Evolutionary conservation across 176 grass and related monocot species (phyloP).

Genomic region (Phyllostachys edulis): DNA sequence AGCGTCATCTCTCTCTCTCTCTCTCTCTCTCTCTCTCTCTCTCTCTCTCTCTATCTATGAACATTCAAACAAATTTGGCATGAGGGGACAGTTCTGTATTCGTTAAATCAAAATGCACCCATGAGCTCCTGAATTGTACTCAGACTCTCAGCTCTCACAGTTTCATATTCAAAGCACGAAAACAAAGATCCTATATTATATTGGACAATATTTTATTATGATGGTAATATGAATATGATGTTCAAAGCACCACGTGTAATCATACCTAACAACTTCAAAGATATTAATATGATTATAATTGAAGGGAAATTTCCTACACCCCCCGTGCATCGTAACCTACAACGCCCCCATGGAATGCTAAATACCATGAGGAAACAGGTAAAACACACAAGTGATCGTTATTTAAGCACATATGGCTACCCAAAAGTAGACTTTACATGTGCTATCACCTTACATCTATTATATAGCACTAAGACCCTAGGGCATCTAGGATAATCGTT

Average conservation of each 20-base stretch:
- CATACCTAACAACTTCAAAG: not conserved
- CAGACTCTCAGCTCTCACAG: not conserved
- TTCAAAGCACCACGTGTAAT: not conserved
- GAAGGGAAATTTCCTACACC: not conserved
- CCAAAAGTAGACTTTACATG: not conserved
- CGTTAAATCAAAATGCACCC: not conserved
- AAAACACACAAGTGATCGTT: not conserved
- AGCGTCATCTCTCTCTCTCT: too few species aligned
- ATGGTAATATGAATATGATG: not conserved
- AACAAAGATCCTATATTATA: not conserved
- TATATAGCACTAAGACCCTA: not conserved
- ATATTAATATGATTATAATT: not conserved
- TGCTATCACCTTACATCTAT: not conserved
- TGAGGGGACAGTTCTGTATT: not conserved
- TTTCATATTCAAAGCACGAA: not conserved
- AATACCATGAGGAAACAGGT: not conserved
- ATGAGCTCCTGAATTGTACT: not conserved
- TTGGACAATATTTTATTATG: not conserved
- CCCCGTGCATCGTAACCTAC: too few species aligned
- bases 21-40: too few species aligned
- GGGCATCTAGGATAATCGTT: not conserved
- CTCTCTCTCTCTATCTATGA: too few species aligned
- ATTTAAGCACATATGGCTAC: not conserved
- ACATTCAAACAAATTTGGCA: constrained; percentile 5
- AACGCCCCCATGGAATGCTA: not conserved